phyloP scores from a whole-genome alignment of 1,284 basidiomycete species.

The Rhodotorula sp. region DNA sequence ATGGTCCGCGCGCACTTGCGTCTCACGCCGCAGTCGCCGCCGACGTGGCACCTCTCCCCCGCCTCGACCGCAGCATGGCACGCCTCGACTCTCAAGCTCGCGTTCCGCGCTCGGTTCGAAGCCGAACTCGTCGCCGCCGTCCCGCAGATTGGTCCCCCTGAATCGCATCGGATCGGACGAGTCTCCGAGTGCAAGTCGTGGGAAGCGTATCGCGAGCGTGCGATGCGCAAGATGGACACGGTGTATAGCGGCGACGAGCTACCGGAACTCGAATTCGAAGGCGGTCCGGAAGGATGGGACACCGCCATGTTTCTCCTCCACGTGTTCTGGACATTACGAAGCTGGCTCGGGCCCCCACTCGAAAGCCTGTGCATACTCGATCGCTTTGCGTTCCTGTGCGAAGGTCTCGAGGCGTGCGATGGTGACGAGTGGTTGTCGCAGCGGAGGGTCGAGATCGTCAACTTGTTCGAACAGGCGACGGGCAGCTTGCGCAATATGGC shows the following conservation, averaged over 20 bases:
- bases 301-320: slow-evolving; percentile 21
- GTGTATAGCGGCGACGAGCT: not conserved
- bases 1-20: slow-evolving; percentile 31
- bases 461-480: slow-evolving; percentile 37
- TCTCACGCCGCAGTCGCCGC: slow-evolving; percentile 35
- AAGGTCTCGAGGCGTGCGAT: slow-evolving; percentile 12
- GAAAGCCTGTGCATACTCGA: slow-evolving; percentile 35
- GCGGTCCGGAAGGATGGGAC: slow-evolving; percentile 14
- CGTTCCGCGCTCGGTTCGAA: slow-evolving; percentile 31
- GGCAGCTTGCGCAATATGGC: slow-evolving; percentile 36
- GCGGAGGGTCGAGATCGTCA: slow-evolving; percentile 32
- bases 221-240: slow-evolving; percentile 11
- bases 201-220: slow-evolving; percentile 23
- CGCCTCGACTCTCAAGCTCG: slow-evolving; percentile 31
- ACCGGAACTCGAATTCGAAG: slow-evolving; percentile 5
- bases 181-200: slow-evolving; percentile 18
- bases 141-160: slow-evolving; percentile 3
- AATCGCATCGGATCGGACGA: slow-evolving; percentile 25
- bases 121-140: slow-evolving; percentile 22
- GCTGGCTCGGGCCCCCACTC: slow-evolving; percentile 27
- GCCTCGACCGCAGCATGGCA: slow-evolving; percentile 1
- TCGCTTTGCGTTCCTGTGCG: slow-evolving; percentile 23
- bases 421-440: not conserved
- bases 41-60: slow-evolving; percentile 27
- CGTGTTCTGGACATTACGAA: slow-evolving; percentile 35